phyloP scores from a whole-genome alignment of 1,284 basidiomycete species.

The Tilletia indica region DNA sequence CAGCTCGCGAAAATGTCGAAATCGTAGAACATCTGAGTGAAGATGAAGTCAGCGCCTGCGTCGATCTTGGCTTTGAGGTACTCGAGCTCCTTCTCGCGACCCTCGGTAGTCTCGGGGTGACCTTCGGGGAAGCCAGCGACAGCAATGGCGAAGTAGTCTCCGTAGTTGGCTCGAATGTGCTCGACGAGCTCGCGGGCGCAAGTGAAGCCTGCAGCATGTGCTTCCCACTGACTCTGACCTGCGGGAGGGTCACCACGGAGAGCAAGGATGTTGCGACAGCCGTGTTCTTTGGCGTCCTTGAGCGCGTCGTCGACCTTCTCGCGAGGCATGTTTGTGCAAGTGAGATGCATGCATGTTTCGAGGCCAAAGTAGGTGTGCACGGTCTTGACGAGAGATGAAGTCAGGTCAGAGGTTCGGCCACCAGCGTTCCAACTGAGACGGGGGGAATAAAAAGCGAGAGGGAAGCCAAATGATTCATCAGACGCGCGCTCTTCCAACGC shows the following conservation, averaged over 20 bases:
- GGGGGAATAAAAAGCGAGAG: no score
- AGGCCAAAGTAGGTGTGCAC: slow-evolving; percentile 56
- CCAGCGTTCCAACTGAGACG: slow-evolving; percentile 63
- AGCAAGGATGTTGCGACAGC: slow-evolving; percentile 92
- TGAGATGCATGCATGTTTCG: slow-evolving; percentile 56
- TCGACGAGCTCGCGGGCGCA: slow-evolving; percentile 51
- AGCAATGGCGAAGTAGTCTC: slow-evolving; percentile 54
- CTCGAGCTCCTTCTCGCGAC: slow-evolving; percentile 67
- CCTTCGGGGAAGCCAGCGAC: slow-evolving; percentile 65
- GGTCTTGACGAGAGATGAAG: slow-evolving; percentile 80
- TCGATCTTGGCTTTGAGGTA: slow-evolving; percentile 85
- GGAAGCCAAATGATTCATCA: no score
- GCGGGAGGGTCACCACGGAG: slow-evolving; percentile 67
- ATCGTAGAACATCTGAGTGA: slow-evolving; percentile 96
- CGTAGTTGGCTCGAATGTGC: slow-evolving; percentile 51
- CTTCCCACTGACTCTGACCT: slow-evolving; percentile 60
- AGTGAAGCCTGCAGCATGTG: slow-evolving; percentile 50
- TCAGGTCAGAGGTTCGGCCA: slow-evolving; percentile 69
- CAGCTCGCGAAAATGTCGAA: slow-evolving; percentile 78
- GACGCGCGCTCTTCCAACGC: no score
- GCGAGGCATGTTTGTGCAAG: slow-evolving; percentile 67
- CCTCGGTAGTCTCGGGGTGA: slow-evolving; percentile 59
- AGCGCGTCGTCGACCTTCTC: slow-evolving; percentile 90
- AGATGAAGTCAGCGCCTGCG: slow-evolving; percentile 82
- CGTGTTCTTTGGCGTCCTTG: slow-evolving; percentile 83